Base-by-base conservation (phyloP, 2,329 filamentous ascomycete genomes). In the Monilinia vaccinii-corymbosi region DNA sequence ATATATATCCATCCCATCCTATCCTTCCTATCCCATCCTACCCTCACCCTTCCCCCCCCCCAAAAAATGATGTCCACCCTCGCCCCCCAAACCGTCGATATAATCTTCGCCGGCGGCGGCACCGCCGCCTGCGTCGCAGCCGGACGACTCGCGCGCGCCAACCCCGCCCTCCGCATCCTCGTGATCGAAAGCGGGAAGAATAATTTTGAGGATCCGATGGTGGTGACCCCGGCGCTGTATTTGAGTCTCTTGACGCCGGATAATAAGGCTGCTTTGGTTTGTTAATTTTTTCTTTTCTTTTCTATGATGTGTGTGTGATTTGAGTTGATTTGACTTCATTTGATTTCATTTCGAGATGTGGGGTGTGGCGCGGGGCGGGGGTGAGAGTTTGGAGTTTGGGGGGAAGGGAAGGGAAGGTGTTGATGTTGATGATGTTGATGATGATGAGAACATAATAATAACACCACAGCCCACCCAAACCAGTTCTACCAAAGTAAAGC, bases 181-280 rank as follows among this genome's bases (percentile, higher is more conserved):
- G 71, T 84, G 8, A 76, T 83, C 53, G 81, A 84, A 66, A 72
- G 75, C 32, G 81, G 81, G 1, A 73, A 73, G 23, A 79, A 83
- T 68, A 83, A 79, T 65, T 77, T 77, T 63, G 73, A 79, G 64
- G 73, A 78, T 55, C 77, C 78, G 0, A 75, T 72, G 18, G 73
- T 84, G n/a, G 71, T 77, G 9, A 75, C n/a, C 47, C 81, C 82
- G 1, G 80, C 75, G 0, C 69, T 81, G 11, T 84, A 76, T 61
- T 69, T 78, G 40, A 68, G 71, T 23, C 77, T 81, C 62, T 69
- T 83, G 0, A 70, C 73, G 10, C 79, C 79, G 0, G 73, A 71
- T 16, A 78, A 76, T 59, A 79, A 79, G 61, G 77, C 75, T 0
- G 75, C 78, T 10, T 69, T 74, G 57, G 69, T 71, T 45, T 18